Percentiles rank a stretch among this genome's conserved stretches.
These are phyloP conservation scores for Beta macrorhiza DNA, from an alignment of 179 eudicot genomes.

Conservation along the genomic window DNA sequence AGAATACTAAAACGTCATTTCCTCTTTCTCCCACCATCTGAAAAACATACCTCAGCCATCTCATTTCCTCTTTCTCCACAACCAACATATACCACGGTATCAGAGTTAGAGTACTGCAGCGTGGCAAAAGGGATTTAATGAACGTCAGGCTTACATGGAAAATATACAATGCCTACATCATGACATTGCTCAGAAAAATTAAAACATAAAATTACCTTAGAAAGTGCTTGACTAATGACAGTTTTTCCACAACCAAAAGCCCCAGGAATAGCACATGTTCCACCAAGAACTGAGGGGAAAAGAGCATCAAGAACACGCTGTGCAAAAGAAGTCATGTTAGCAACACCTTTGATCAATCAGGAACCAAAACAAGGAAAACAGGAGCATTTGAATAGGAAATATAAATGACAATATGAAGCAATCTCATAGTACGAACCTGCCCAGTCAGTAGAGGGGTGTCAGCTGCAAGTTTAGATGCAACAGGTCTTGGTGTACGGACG, in stretches of 20 bases:
- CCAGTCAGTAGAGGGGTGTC: constrained; percentile 98
- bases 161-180: constrained; percentile 3
- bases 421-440: constrained; percentile 51
- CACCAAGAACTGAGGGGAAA: constrained; percentile 99
- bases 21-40: background rate
- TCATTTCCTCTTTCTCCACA: constrained; percentile 99
- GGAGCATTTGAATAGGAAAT: background rate
- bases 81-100: constrained; percentile 98
- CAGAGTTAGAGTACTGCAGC: constrained; percentile 95
- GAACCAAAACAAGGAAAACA: background rate
- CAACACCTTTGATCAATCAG: constrained; percentile 11
- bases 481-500: constrained; percentile 96
- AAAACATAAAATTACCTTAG: constrained; percentile 56
- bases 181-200: background rate
- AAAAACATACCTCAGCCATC: constrained; percentile 87
- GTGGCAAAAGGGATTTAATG: constrained; percentile 6
- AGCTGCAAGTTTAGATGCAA: constrained; percentile 96
- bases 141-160: constrained; percentile 8
- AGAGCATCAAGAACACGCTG: constrained; percentile 99
- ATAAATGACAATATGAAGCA: constrained; percentile 3
- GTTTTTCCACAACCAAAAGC: constrained; percentile 99
- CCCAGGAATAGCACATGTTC: constrained; percentile 99
- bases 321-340: constrained; percentile 14
- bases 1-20: background rate
- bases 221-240: constrained; percentile 98